Percentiles rank a stretch among this genome's conserved stretches.
Conservation (phyloP, 2,329 filamentous ascomycete genomes). For the Claviceps pazoutovae region DNA sequence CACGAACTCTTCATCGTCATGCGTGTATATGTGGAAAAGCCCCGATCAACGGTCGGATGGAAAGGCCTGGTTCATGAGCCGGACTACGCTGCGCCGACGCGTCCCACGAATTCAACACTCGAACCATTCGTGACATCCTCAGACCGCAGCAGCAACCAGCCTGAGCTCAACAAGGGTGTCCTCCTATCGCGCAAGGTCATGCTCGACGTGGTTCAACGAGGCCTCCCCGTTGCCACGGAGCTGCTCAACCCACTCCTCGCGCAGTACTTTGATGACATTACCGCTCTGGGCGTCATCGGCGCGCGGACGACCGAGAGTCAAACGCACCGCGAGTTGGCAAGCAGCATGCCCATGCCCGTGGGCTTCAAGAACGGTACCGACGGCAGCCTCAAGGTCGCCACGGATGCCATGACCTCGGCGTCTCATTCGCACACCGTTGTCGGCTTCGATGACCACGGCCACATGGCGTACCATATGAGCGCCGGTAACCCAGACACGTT, state of each 20-base stretch:
- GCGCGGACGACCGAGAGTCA: slow-evolving; percentile 96
- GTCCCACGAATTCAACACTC: too few relatives aligned
- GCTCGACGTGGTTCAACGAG: slow-evolving; percentile 76
- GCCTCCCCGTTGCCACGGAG: slow-evolving; percentile 93
- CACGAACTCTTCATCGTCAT: slow-evolving; percentile 89
- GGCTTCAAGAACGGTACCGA: slow-evolving; percentile 99
- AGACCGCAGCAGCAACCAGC: slow-evolving; percentile 37
- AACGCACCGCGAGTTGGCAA: slow-evolving; percentile 86
- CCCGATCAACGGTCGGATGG: slow-evolving; percentile 94
- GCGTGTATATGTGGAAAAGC: slow-evolving; percentile 97
- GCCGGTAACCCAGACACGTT: slow-evolving; percentile 95
- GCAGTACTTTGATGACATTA: slow-evolving; percentile 85
- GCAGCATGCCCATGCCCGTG: slow-evolving; percentile 88
- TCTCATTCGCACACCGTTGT: slow-evolving; percentile 91
- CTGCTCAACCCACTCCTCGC: slow-evolving; percentile 98
- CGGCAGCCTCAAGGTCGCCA: slow-evolving; percentile 73
- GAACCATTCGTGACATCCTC: too few relatives aligned
- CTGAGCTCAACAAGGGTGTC: slow-evolving; percentile 97
- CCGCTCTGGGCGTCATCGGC: slow-evolving; percentile 85
- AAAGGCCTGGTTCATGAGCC: slow-evolving; percentile 98
- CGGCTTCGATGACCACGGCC: slow-evolving; percentile 90
- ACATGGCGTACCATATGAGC: slow-evolving; percentile 89
- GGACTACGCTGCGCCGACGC: slow-evolving; percentile 54
- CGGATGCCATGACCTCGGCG: slow-evolving; percentile 90
- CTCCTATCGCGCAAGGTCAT: slow-evolving; percentile 79